Conservation (phyloP, 352 stramenopile species). For the Phytophthora pini region DNA sequence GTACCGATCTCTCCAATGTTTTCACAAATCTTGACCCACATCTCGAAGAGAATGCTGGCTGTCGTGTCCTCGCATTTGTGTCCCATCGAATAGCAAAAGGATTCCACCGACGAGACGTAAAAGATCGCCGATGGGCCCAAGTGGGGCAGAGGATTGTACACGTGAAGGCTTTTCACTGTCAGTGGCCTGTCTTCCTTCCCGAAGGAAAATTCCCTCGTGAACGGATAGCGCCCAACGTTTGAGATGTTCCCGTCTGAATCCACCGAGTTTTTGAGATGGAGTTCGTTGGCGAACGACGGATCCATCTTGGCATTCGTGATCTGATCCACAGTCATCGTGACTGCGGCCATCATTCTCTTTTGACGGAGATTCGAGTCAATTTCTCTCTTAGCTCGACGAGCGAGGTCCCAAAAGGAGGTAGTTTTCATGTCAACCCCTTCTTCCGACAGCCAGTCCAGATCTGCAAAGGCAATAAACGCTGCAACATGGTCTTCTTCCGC, state of each 20-base stretch:
- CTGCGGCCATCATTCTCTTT: constrained; percentile 8
- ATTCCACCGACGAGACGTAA: constrained; percentile 32
- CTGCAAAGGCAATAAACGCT: constrained; percentile 32
- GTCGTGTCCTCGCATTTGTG: constrained; percentile 40
- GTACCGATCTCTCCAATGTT: constrained; percentile 12
- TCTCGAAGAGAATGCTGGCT: constrained; percentile 23
- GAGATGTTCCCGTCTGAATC: too few species aligned
- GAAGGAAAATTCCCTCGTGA: background rate
- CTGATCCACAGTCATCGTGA: constrained; percentile 28
- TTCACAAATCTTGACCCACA: constrained; percentile 24
- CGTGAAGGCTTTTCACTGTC: constrained; percentile 33
- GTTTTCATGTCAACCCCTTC: constrained; percentile 33
- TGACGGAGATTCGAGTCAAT: constrained; percentile 19
- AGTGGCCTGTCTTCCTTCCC: background rate
- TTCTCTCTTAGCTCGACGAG: constrained; percentile 35
- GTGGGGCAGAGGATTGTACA: constrained; percentile 37
- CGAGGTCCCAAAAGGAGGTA: constrained; percentile 53
- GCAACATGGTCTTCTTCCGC: constrained; percentile 33
- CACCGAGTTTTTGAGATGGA: too few species aligned
- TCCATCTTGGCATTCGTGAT: constrained; percentile 17
- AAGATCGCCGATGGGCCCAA: constrained; percentile 28
- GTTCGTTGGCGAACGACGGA: too few species aligned
- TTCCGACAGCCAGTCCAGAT: constrained; percentile 16
- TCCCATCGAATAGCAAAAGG: constrained; percentile 37
- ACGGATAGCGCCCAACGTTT: too few species aligned